Evolutionary conservation across 176 grass and related monocot genomes (phyloP), one percentile per base, ranked within the genome.

Genomic region (Aegilops bicornis): DNA sequence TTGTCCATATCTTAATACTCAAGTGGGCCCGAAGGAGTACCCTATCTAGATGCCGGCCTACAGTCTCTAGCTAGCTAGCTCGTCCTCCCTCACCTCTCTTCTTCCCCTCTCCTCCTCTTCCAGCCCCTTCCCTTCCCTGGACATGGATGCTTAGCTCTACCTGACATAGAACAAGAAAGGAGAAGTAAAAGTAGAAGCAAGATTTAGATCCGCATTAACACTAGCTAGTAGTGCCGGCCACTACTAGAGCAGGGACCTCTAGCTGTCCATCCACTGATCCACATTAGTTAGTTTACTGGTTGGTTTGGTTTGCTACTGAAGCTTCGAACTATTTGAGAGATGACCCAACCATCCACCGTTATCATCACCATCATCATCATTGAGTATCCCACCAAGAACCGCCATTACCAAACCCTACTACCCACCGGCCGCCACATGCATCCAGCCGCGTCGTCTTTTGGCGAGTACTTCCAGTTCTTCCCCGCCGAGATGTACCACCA

Each of bases 381-480:
- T 77, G 69, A 71, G 48, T 70, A 72, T 71, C 80, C 70, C 16
- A 76, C 73, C 75, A 84, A 84, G 69, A 87, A 15, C 33, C 62
- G 59, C 76, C 67, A 75, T 25, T 54, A 79, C 22, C 74, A 63
- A 87, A 80, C 81, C 54, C 85, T 90, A 87, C 89, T 50, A 27
- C 67, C 80, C 76, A 81, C 77, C 42, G 42, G 42, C 42, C 42
- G 42, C 42, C 48, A 56, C 70, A 54, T 81, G 82, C 29, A 77
- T n/a, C n/a, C 77, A 12, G 24, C 30, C 43, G 29, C 73, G 15
- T 76, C 73, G 13, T 71, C 81, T 29, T 76, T 75, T 31, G 86
- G 70, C 25, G 85, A 67, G 47, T 81, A 69, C 69, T 77, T 71
- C 61, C 89, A 83, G 24, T 77, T 88, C 77, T 79, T 87, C 75